A percentile compares a stretch with the other conserved stretches of the same genome.
phyloP scores from a whole-genome alignment of 1,284 basidiomycete species.

The Neotropicomus parvogracilis region DNA sequence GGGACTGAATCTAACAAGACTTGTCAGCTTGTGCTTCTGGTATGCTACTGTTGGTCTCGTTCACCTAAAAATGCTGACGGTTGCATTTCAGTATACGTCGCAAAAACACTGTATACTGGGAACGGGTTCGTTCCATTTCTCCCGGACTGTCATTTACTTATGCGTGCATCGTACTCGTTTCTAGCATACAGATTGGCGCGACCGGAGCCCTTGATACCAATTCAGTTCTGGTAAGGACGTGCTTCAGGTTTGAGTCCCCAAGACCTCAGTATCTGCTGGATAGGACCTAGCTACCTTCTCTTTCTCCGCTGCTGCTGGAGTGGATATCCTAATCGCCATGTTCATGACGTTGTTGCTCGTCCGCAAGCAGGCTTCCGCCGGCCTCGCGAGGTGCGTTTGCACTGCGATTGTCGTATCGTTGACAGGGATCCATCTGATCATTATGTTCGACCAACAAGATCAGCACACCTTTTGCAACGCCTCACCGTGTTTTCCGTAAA shows the following conservation, averaged over 20 bases:
- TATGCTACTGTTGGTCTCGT: background rate
- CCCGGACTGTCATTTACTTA: background rate
- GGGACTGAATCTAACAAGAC: background rate
- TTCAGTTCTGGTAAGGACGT: background rate
- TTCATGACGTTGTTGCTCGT: background rate
- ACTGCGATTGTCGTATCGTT: no score
- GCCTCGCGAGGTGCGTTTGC: background rate
- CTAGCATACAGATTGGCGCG: background rate
- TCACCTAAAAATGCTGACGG: background rate
- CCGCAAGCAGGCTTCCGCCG: background rate
- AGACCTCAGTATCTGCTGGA: background rate
- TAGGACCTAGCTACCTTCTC: background rate
- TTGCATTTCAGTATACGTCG: slow-evolving; percentile 1
- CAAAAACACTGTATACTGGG: background rate
- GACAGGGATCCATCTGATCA: background rate
- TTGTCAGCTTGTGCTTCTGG: background rate
- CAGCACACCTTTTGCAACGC: slow-evolving; percentile 8
- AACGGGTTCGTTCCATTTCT: slow-evolving; percentile 9
- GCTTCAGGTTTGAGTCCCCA: background rate
- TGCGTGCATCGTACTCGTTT: background rate
- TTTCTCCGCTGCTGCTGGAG: background rate
- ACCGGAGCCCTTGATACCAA: background rate
- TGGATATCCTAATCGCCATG: background rate
- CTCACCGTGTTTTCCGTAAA: slow-evolving; percentile 19
- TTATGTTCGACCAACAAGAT: background rate